Evolutionary conservation across 2,329 filamentous ascomycete species (phyloP).

Genomic region (Beauveria pseudobassiana): DNA sequence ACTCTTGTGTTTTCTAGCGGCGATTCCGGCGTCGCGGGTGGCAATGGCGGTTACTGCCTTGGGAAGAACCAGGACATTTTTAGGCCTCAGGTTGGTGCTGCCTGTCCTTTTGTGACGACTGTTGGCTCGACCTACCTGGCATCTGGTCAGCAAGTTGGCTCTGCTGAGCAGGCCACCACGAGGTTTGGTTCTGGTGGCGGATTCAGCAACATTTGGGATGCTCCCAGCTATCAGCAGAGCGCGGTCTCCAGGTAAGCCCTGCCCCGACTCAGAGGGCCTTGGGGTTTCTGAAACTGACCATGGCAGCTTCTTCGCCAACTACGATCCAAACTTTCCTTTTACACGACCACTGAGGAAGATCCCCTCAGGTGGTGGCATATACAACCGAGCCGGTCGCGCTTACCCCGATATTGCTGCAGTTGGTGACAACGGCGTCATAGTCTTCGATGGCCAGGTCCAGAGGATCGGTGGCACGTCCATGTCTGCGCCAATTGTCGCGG

Average conservation of each 20-base stretch:
- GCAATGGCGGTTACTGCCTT: slow-evolving; percentile 11
- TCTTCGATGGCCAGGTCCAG: slow-evolving; percentile 22
- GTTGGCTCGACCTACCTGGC: slow-evolving; percentile 41
- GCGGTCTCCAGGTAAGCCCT: slow-evolving; percentile 23
- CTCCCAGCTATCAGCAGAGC: slow-evolving; percentile 38
- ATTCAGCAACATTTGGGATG: slow-evolving; percentile 34
- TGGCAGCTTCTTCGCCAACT: slow-evolving; percentile 24
- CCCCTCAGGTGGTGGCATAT: slow-evolving; percentile 21
- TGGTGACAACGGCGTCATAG: slow-evolving; percentile 36
- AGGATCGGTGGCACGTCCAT: slow-evolving; percentile 12
- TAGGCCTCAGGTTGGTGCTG: slow-evolving; percentile 28
- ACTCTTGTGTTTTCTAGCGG: slow-evolving; percentile 34
- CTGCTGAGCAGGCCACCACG: slow-evolving; percentile 37
- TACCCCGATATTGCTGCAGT: slow-evolving; percentile 35
- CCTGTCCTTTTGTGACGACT: slow-evolving; percentile 38
- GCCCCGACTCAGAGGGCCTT: background rate
- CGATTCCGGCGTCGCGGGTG: slow-evolving; percentile 28
- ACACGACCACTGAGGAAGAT: slow-evolving; percentile 25
- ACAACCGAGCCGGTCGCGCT: slow-evolving; percentile 34
- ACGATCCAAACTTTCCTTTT: slow-evolving; percentile 29
- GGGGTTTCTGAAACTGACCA: background rate
- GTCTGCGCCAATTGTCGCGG: slow-evolving; percentile 15
- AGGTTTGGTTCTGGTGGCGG: slow-evolving; percentile 25
- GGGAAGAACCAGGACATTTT: slow-evolving; percentile 15
- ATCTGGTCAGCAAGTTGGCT: slow-evolving; percentile 28